These are phyloP conservation scores for Penicillium paradoxum DNA, from an alignment of 495 filamentous ascomycete genomes.

Conservation along the genomic window DNA sequence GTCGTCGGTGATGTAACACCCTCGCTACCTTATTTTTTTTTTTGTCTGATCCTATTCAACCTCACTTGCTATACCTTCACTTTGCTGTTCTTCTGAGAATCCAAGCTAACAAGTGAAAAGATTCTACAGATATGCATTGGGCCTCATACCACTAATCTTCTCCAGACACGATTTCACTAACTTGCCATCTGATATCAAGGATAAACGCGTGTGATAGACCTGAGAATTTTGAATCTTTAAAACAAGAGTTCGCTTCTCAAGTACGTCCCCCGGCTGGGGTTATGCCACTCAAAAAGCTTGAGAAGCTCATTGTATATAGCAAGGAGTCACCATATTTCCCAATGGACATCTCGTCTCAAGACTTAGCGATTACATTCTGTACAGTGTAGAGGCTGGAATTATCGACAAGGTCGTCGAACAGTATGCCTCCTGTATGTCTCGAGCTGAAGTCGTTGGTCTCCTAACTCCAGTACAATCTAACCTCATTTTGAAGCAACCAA, in stretches of 20 bases:
- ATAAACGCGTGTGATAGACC: constrained; percentile 91
- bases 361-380: constrained; percentile 93
- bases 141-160: background rate
- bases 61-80: constrained; percentile 8
- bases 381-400: constrained; percentile 89
- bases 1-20: constrained; percentile 90
- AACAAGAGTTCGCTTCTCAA: constrained; percentile 70
- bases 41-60: constrained; percentile 64
- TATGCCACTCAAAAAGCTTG: constrained; percentile 22
- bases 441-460: constrained; percentile 6
- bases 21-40: constrained; percentile 88
- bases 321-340: constrained; percentile 58
- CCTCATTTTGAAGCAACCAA: constrained; percentile 68
- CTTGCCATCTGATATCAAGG: constrained; percentile 44
- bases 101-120: constrained; percentile 15
- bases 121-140: background rate
- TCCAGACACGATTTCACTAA: constrained; percentile 29
- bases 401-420: constrained; percentile 79
- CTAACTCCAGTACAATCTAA: constrained; percentile 22
- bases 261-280: constrained; percentile 45
- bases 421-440: constrained; percentile 82
- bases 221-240: constrained; percentile 73
- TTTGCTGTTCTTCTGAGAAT: constrained; percentile 3
- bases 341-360: constrained; percentile 95
- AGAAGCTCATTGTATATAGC: constrained; percentile 44